These are phyloP conservation scores for Fusarium sp. DNA, from an alignment of 2,329 filamentous ascomycete genomes.

Conservation along the genomic window DNA sequence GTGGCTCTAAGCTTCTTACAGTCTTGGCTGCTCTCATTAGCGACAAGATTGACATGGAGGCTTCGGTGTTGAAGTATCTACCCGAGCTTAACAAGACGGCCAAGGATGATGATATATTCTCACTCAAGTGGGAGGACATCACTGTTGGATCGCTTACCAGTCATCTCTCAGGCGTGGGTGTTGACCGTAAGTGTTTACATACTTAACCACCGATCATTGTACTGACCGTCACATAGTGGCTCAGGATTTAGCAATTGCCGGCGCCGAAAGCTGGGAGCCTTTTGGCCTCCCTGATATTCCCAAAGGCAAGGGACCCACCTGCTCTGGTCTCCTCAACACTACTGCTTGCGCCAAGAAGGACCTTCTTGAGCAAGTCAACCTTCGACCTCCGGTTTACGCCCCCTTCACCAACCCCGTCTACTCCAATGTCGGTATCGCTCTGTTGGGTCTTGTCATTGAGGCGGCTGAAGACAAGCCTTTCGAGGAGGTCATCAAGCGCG, in stretches of 20 bases:
- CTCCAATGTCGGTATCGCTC: constrained; percentile 62
- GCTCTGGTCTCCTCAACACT: constrained; percentile 55
- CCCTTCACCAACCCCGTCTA: constrained; percentile 64
- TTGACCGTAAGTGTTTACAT: constrained; percentile 50
- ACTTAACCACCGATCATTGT: background rate
- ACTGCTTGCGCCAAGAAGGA: constrained; percentile 51
- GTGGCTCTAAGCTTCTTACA: constrained; percentile 55
- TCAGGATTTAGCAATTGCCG: constrained; percentile 52
- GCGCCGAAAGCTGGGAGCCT: constrained; percentile 46
- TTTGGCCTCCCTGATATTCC: constrained; percentile 53
- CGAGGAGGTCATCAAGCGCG: constrained; percentile 56
- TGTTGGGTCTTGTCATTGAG: constrained; percentile 63
- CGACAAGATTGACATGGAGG: constrained; percentile 54
- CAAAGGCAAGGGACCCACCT: constrained; percentile 50
- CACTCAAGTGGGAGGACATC: constrained; percentile 63
- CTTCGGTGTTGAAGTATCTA: constrained; percentile 62
- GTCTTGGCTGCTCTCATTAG: constrained; percentile 52
- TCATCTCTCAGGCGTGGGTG: constrained; percentile 61
- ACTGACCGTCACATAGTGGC: constrained; percentile 48
- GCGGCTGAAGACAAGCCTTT: constrained; percentile 59
- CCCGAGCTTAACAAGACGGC: constrained; percentile 54
- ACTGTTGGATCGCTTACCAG: constrained; percentile 62
- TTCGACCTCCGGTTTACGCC: constrained; percentile 56
- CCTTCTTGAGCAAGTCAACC: constrained; percentile 48
- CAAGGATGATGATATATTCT: constrained; percentile 50